A percentile compares a stretch with the other conserved stretches of the same genome.
phyloP scores from a whole-genome alignment of 352 stramenopile species.

The Phytophthora fragariae region DNA sequence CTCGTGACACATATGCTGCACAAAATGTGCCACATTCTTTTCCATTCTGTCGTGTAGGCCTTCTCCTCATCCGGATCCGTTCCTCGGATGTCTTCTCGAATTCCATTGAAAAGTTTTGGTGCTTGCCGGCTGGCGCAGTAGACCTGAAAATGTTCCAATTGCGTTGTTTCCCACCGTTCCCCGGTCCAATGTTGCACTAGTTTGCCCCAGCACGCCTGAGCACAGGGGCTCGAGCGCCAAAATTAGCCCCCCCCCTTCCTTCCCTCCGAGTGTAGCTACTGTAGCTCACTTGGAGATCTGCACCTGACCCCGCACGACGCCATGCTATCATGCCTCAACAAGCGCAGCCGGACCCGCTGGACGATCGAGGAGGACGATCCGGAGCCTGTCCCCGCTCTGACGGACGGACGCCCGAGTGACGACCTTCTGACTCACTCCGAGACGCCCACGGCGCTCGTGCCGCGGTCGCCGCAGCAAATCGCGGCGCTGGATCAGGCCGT shows the following conservation, averaged over 20 bases:
- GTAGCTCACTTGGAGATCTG: slow-evolving; percentile 1
- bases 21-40: too few relatives aligned
- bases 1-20: too few relatives aligned
- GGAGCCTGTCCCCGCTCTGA: not conserved
- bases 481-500: slow-evolving; percentile 17
- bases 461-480: slow-evolving; percentile 3
- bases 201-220: too few relatives aligned
- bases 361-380: not conserved
- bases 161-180: too few relatives aligned
- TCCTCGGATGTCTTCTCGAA: too few relatives aligned
- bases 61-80: too few relatives aligned
- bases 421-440: not conserved
- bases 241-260: slow-evolving; percentile 8
- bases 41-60: too few relatives aligned
- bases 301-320: not conserved
- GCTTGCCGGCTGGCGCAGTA: too few relatives aligned
- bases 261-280: slow-evolving; percentile 6
- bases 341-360: slow-evolving; percentile 25
- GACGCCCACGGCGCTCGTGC: slow-evolving; percentile 2
- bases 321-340: slow-evolving; percentile 35
- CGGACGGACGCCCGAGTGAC: not conserved
- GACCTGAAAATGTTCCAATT: too few relatives aligned
- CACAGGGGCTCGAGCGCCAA: not conserved
- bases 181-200: too few relatives aligned
- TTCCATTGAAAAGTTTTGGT: too few relatives aligned